Percentiles rank a stretch among this genome's conserved stretches.
These are phyloP conservation scores for Penicillium turbatum DNA, from an alignment of 495 filamentous ascomycete genomes.

Conservation along the genomic window DNA sequence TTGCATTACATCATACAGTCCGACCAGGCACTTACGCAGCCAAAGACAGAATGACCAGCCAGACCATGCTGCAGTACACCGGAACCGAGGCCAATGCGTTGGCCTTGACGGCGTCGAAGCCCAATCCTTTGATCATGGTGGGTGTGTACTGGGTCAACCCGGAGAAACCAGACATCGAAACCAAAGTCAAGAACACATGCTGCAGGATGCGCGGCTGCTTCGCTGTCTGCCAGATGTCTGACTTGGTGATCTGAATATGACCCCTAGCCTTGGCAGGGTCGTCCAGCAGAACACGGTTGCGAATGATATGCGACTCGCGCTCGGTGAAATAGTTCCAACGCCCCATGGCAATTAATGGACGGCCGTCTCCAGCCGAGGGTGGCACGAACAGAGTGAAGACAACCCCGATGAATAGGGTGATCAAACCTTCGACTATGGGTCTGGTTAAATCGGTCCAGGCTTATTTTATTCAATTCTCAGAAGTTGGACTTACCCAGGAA, in stretches of 20 bases:
- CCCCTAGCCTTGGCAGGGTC: slow-evolving; percentile 40
- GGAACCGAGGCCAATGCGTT: slow-evolving; percentile 52
- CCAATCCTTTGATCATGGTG: slow-evolving; percentile 39
- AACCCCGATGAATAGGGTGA: slow-evolving; percentile 49
- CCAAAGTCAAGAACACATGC: slow-evolving; percentile 37
- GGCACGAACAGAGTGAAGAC: slow-evolving; percentile 50
- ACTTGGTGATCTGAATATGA: slow-evolving; percentile 38
- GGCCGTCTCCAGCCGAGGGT: slow-evolving; percentile 34
- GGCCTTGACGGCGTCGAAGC: slow-evolving; percentile 41
- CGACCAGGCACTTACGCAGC: slow-evolving; percentile 27
- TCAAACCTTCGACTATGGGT: slow-evolving; percentile 46
- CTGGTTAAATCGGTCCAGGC: background rate
- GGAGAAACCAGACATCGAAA: slow-evolving; percentile 45
- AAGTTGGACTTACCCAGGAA: slow-evolving; percentile 42
- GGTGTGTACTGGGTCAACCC: slow-evolving; percentile 40
- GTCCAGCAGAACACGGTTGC: slow-evolving; percentile 39
- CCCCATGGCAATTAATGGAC: slow-evolving; percentile 40
- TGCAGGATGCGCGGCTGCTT: slow-evolving; percentile 40
- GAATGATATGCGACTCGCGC: slow-evolving; percentile 41
- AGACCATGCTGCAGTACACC: slow-evolving; percentile 41
- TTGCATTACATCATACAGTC: background rate
- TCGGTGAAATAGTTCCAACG: slow-evolving; percentile 42
- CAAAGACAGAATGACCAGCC: slow-evolving; percentile 41
- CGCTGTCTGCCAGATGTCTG: slow-evolving; percentile 40
- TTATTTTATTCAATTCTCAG: background rate